These are phyloP conservation scores for Phalaenopsis equestris DNA, from an alignment of 106 monocot species.

Conservation along the genomic window DNA sequence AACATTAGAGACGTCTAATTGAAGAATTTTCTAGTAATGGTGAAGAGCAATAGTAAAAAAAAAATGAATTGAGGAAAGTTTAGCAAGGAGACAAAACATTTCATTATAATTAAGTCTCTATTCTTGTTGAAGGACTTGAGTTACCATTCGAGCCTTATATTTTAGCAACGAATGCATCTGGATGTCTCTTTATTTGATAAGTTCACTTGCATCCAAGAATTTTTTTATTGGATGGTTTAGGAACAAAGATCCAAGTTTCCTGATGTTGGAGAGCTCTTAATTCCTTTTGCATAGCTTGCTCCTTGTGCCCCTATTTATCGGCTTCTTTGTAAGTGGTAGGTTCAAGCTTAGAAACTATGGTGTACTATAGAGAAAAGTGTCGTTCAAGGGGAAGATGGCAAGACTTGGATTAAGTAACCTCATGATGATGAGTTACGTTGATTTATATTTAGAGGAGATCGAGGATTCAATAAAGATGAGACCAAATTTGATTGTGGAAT, in stretches of 20 bases:
- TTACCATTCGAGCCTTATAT: slow-evolving; percentile 21
- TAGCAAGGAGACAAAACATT: slow-evolving; percentile 25
- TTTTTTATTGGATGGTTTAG: slow-evolving; percentile 11
- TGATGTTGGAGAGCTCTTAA: not conserved
- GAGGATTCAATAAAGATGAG: too few relatives aligned
- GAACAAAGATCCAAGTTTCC: slow-evolving; percentile 19
- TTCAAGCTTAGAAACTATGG: too few relatives aligned
- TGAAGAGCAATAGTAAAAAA: slow-evolving; percentile 12
- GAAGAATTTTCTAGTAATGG: too few relatives aligned
- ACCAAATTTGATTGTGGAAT: too few relatives aligned
- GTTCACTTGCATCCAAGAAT: slow-evolving; percentile 22
- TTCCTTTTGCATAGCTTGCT: too few relatives aligned
- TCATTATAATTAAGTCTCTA: slow-evolving; percentile 18
- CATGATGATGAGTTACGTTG: too few relatives aligned
- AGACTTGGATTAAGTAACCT: too few relatives aligned
- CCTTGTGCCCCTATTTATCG: not conserved
- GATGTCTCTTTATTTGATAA: slow-evolving; percentile 13
- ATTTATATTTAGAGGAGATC: too few relatives aligned
- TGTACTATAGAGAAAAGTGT: too few relatives aligned
- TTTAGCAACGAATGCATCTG: slow-evolving; percentile 10
- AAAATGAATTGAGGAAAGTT: slow-evolving; percentile 7
- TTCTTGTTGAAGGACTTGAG: slow-evolving; percentile 14
- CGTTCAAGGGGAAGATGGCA: too few relatives aligned
- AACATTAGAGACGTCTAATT: too few relatives aligned
- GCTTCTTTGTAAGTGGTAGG: too few relatives aligned